Conservation (phyloP, 2,329 filamentous ascomycete genomes). For the Atkinsonella hypoxylon region DNA sequence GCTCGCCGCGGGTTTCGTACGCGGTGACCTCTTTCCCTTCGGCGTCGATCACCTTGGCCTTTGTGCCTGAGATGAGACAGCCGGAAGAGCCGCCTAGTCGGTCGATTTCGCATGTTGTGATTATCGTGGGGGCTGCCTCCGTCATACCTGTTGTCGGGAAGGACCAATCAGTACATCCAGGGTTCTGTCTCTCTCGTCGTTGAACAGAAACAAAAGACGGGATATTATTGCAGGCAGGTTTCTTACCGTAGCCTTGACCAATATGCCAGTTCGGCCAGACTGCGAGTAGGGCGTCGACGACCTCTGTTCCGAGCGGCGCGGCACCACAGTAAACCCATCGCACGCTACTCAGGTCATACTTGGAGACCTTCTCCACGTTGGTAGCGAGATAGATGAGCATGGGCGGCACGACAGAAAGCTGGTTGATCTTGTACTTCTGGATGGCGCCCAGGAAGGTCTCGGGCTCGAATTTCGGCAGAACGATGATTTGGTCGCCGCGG, state of each 20-base stretch:
- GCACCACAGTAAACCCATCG: constrained; percentile 57
- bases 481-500: constrained; percentile 60
- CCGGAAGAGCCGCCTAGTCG: constrained; percentile 59
- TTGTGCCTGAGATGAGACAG: constrained; percentile 49
- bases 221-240: too few relatives aligned
- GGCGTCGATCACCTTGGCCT: constrained; percentile 50
- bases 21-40: constrained; percentile 58
- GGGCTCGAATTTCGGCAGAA: constrained; percentile 68
- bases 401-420: constrained; percentile 61
- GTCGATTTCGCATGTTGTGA: constrained; percentile 43
- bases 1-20: constrained; percentile 65
- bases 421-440: constrained; percentile 55
- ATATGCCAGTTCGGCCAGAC: constrained; percentile 54
- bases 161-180: too few relatives aligned
- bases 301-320: constrained; percentile 61
- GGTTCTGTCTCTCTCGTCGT: too few relatives aligned
- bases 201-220: too few relatives aligned
- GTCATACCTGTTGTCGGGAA: constrained; percentile 45
- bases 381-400: constrained; percentile 66
- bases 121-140: constrained; percentile 59
- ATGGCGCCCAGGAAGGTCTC: constrained; percentile 50
- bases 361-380: constrained; percentile 42
- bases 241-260: constrained; percentile 58
- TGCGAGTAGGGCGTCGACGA: constrained; percentile 47
- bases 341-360: constrained; percentile 61